Conservation (phyloP, 192 early-diverging fungal species). For the Backusella mclennaniae region DNA sequence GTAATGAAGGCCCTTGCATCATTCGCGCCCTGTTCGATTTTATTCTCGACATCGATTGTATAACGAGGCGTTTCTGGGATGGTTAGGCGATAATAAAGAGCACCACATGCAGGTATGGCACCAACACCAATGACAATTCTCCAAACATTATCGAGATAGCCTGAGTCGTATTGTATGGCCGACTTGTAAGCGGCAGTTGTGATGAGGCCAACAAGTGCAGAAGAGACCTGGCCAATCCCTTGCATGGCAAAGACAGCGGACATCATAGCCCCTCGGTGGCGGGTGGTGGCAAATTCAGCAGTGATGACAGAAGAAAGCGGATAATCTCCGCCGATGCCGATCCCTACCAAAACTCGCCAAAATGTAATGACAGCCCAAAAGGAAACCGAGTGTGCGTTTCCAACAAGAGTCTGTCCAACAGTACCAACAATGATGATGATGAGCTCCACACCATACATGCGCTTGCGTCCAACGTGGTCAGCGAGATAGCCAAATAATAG, state of each 20-base stretch:
- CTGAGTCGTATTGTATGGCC: constrained; percentile 58
- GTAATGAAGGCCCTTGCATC: constrained; percentile 42
- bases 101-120: constrained; percentile 73
- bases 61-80: constrained; percentile 97
- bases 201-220: constrained; percentile 72
- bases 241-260: constrained; percentile 92
- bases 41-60: constrained; percentile 64
- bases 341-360: constrained; percentile 90
- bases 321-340: constrained; percentile 97
- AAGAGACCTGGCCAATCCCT: constrained; percentile 84
- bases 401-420: constrained; percentile 76
- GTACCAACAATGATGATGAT: constrained; percentile 92
- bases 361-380: constrained; percentile 67
- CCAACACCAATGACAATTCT: constrained; percentile 85
- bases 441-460: constrained; percentile 86
- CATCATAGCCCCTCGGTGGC: constrained; percentile 87
- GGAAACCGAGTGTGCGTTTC: constrained; percentile 66
- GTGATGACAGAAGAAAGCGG: constrained; percentile 94
- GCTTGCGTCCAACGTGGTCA: constrained; percentile 87
- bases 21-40: constrained; percentile 59
- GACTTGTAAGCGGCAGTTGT: constrained; percentile 69
- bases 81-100: constrained; percentile 90
- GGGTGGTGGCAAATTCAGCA: constrained; percentile 86
- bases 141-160: constrained; percentile 88
- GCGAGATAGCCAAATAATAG: constrained; percentile 80